Base-by-base conservation (phyloP, 2,329 filamentous ascomycete species). In the Westerdykella sp. region DNA sequence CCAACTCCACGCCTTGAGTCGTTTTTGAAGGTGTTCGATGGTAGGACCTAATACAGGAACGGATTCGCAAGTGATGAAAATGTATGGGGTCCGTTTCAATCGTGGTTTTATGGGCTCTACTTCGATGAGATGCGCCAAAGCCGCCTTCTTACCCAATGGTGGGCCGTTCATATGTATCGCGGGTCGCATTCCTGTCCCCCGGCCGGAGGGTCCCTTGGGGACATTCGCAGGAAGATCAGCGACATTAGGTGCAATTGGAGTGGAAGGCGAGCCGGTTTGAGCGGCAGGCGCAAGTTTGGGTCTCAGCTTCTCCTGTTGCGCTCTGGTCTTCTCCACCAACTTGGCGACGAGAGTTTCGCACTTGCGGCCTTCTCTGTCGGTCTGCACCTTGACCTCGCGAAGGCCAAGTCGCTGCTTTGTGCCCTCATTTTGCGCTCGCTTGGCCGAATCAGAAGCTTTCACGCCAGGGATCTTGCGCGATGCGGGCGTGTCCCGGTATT, bases 31-130 rank as follows among this genome's bases (percentile, higher is more conserved):
- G 69, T 98, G 93, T 4, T 85, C 81, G 43, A 96, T 80, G 1
- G 91, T 97, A 18, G 87, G 85, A 25, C 78, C 77, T 60, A 96
- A 80, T 11, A 95, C 85, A 1, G 93, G 93, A 1, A 98, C 91
- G 54, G 85, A 89, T 46, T 83, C 79, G 53, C 87, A 80, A n/a
- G 87, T 77, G 44, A 98, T 84, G 62, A 95, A 96, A 31, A 97
- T 83, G 62, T 95, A 96, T 0, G 93, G 93, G 46, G 87, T 83
- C 40, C 81, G 79, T 59, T 84, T 81, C 40, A 96, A 79, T 50
- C 83, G 81, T 28, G 77, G 71, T 16, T 85, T 71, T 35, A 95
- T 76, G 3, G 78, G 79, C 40, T 80, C 79, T 28, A 76, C 72
- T 62, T 90, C 86, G 7, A 81, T 59, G 15, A 77, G 71, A 42